These are phyloP conservation scores for Ogataea corticis DNA, from an alignment of 805 yeast genomes.

Conservation along the genomic window DNA sequence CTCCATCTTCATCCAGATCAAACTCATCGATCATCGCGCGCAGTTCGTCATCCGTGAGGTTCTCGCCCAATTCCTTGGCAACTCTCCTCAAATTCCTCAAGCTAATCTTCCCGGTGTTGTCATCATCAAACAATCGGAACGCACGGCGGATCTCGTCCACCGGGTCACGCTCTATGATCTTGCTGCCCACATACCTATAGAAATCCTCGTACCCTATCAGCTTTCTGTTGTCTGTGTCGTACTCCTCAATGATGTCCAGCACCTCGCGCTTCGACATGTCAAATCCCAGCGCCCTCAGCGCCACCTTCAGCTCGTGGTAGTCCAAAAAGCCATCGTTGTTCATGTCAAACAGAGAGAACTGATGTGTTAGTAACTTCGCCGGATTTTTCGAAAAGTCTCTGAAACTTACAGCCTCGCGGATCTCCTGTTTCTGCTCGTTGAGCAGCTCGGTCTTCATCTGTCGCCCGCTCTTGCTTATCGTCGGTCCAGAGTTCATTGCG, in stretches of 20 bases:
- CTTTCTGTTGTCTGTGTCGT: slow-evolving; percentile 72
- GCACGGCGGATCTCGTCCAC: slow-evolving; percentile 89
- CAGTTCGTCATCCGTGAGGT: slow-evolving; percentile 86
- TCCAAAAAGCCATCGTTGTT: slow-evolving; percentile 88
- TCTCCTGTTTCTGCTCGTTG: slow-evolving; percentile 88
- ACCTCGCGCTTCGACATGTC: slow-evolving; percentile 77
- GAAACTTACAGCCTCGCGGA: slow-evolving; percentile 70
- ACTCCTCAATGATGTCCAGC: slow-evolving; percentile 73
- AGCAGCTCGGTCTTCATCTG: slow-evolving; percentile 64
- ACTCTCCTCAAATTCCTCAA: slow-evolving; percentile 82
- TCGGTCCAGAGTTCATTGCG: slow-evolving; percentile 9
- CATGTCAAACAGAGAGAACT: slow-evolving; percentile 85
- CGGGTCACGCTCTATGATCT: slow-evolving; percentile 87
- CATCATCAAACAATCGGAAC: slow-evolving; percentile 85
- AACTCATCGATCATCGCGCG: slow-evolving; percentile 97
- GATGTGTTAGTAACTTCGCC: slow-evolving; percentile 10
- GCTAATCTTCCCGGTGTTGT: slow-evolving; percentile 80
- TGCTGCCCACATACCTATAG: slow-evolving; percentile 75
- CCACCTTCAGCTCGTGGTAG: slow-evolving; percentile 91
- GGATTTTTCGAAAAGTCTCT: too few species aligned
- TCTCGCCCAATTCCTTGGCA: slow-evolving; percentile 91
- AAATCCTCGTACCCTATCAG: slow-evolving; percentile 81
- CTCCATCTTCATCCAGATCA: slow-evolving; percentile 95
- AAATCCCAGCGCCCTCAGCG: slow-evolving; percentile 91
- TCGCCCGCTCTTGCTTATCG: slow-evolving; percentile 26